A percentile compares a stretch with the other conserved stretches of the same genome.
Conservation (phyloP, 306 rosid genomes). For the Chamaecrista fasciculata region DNA sequence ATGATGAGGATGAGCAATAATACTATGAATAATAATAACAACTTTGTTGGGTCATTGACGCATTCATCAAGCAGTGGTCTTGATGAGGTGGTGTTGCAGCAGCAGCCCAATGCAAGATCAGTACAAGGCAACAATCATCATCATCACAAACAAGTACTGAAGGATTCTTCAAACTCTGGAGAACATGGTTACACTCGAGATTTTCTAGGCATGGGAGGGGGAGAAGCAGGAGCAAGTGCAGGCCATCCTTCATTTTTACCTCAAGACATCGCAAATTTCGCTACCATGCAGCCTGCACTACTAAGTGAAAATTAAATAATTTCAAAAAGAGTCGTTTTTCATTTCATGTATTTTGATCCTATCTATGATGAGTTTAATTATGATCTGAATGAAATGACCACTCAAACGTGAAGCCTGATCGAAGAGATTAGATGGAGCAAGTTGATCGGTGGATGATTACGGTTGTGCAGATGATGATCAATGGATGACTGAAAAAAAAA, state of each 20-base stretch:
- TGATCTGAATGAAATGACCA: constrained; percentile 1
- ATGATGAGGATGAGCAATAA: background rate
- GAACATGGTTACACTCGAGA: constrained; percentile 69
- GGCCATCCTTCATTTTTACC: constrained; percentile 42
- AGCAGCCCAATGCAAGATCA: constrained; percentile 33
- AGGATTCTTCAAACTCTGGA: constrained; percentile 17
- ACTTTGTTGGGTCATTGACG: constrained; percentile 26
- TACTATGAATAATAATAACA: too few species aligned
- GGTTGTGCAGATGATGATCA: too few species aligned
- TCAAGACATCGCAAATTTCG: constrained; percentile 63
- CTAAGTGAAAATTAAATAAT: too few species aligned
- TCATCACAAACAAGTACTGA: too few species aligned
- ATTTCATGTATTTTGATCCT: background rate
- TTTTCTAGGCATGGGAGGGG: constrained; percentile 66
- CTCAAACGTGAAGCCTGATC: constrained; percentile 3
- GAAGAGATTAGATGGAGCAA: background rate
- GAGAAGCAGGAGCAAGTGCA: constrained; percentile 30
- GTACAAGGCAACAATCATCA: too few species aligned
- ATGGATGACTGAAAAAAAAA: too few species aligned
- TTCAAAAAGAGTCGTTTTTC: too few species aligned
- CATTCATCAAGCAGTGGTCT: constrained; percentile 41
- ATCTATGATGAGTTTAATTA: too few species aligned
- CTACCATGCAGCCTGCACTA: constrained; percentile 50
- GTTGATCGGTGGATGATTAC: too few species aligned
- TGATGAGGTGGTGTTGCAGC: constrained; percentile 44